These are phyloP conservation scores for Manihot esculenta DNA, from an alignment of 441 rosid genomes.

Conservation along the genomic window DNA sequence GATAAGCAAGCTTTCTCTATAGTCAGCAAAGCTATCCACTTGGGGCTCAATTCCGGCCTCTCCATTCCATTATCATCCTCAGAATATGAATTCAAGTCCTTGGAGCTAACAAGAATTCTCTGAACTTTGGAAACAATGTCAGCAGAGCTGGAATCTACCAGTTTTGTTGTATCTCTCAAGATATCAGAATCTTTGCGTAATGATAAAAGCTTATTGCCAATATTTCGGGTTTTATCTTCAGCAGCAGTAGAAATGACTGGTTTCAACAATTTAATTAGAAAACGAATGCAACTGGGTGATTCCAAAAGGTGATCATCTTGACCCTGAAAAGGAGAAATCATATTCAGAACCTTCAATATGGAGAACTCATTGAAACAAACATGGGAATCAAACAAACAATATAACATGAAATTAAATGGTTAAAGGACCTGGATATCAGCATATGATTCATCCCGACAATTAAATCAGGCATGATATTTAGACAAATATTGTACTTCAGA, in stretches of 20 bases:
- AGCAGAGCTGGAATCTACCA: conserved; percentile 55
- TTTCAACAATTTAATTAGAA: conserved; percentile 82
- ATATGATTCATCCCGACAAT: neutral
- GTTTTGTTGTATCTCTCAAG: conserved; percentile 45
- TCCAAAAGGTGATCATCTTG: conserved; percentile 89
- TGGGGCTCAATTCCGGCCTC: conserved; percentile 77
- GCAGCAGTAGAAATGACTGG: conserved; percentile 54
- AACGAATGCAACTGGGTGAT: conserved; percentile 61
- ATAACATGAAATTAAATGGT: neutral
- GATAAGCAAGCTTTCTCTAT: conserved; percentile 97
- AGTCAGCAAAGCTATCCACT: conserved; percentile 87
- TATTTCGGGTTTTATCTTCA: conserved; percentile 54
- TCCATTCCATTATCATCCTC: conserved; percentile 41
- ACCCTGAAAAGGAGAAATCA: conserved; percentile 48
- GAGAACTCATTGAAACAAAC: neutral
- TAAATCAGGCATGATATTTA: neutral
- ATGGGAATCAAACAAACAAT: neutral
- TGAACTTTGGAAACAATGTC: conserved; percentile 67
- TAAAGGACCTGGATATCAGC: neutral
- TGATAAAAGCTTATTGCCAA: conserved; percentile 86
- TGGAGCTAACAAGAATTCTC: conserved; percentile 75
- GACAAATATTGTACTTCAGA: neutral
- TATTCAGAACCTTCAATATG: neutral
- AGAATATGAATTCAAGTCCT: conserved; percentile 56
- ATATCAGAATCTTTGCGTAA: conserved; percentile 55